Percentiles rank a stretch among this genome's conserved stretches.
phyloP scores from a whole-genome alignment of 257 asterid genomes.

The Handroanthus guayacan region DNA sequence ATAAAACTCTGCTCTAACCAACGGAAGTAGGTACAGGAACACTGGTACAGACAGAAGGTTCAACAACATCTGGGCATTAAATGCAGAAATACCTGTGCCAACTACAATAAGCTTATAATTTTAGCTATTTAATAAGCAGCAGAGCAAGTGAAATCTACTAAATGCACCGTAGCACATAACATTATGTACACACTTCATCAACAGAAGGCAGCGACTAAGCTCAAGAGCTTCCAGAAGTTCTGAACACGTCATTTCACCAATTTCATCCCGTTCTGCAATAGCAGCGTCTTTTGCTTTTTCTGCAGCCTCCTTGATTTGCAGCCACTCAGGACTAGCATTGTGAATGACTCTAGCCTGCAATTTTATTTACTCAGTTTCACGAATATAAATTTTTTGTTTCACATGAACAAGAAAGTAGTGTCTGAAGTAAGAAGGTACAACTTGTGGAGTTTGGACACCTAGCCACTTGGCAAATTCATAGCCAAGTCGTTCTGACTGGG shows the following conservation, averaged over 20 bases:
- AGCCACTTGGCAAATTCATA: conserved; percentile 99
- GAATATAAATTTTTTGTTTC: conserved; percentile 28
- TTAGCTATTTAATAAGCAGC: conserved; percentile 28
- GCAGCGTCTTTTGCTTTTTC: conserved; percentile 89
- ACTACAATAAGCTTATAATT: conserved; percentile 6
- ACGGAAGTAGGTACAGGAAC: conserved; percentile 30
- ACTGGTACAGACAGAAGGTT: conserved; percentile 9
- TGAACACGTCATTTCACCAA: conserved; percentile 90
- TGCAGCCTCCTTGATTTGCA: conserved; percentile 90
- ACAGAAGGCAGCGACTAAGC: conserved; percentile 93
- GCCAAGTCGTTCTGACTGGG: conserved; percentile 98
- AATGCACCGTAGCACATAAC: conserved; percentile 32
- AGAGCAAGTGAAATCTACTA: conserved; percentile 29
- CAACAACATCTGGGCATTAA: conserved; percentile 7
- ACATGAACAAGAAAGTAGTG: conserved; percentile 36
- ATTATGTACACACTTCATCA: conserved; percentile 75
- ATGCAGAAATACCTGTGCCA: conserved; percentile 23
- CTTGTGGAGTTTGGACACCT: conserved; percentile 98
- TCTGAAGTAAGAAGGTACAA: conserved; percentile 60
- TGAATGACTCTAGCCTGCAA: conserved; percentile 94
- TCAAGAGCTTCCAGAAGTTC: conserved; percentile 99
- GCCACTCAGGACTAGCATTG: conserved; percentile 89
- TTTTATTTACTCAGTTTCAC: not conserved
- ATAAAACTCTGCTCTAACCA: conserved; percentile 10
- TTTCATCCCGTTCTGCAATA: conserved; percentile 76